Evolutionary conservation across 2,329 filamentous ascomycete genomes (phyloP).

Genomic region (Hysterium pulicare): DNA sequence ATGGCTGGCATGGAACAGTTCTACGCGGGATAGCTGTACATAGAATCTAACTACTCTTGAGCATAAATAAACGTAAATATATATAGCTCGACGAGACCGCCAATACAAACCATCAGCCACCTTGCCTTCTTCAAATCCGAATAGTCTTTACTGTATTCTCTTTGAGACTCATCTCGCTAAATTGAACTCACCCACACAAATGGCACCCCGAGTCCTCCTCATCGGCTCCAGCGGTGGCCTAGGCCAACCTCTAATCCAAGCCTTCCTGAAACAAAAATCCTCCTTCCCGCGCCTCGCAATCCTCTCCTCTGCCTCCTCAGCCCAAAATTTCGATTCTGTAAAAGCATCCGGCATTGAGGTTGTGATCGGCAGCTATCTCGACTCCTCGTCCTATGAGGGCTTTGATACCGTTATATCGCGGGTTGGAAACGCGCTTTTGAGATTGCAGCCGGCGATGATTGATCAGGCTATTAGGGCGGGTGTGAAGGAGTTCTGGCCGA

Average conservation of each 20-base stretch:
- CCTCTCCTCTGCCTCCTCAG: neutral
- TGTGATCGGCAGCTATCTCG: neutral
- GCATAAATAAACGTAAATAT: no score
- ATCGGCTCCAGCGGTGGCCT: neutral
- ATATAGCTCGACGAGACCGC: no score
- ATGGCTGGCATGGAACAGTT: no score
- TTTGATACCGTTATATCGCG: constrained; percentile 2
- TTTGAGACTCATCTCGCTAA: no score
- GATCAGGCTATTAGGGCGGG: constrained; percentile 3
- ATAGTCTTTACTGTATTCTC: no score
- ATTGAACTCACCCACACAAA: no score
- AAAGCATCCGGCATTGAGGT: neutral
- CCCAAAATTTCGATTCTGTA: neutral
- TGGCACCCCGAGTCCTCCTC: no score
- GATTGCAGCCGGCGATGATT: constrained; percentile 1
- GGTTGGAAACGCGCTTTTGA: neutral
- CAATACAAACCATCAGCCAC: no score
- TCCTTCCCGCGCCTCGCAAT: constrained; percentile 1
- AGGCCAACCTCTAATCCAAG: neutral
- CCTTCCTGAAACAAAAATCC: neutral
- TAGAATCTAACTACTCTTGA: no score
- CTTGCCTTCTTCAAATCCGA: no score
- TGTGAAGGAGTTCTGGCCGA: constrained; percentile 1
- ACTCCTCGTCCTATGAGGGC: neutral
- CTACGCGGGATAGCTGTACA: no score